A percentile compares a stretch with the other conserved stretches of the same genome.
Conservation (phyloP, 164 flowering plant genomes). For the Stephania yunnanensis region DNA sequence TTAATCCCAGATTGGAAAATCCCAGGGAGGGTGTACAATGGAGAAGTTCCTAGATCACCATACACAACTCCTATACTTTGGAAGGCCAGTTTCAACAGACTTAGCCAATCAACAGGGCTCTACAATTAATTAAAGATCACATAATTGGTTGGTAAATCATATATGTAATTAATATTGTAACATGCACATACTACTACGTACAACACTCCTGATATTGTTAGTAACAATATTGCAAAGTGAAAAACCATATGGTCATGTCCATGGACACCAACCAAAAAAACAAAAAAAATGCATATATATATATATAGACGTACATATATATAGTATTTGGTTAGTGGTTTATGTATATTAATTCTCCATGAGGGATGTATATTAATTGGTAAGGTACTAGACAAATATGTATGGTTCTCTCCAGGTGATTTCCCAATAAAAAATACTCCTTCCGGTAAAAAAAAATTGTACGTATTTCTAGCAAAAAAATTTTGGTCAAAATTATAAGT, state of each 20-base stretch:
- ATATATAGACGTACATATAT: no score
- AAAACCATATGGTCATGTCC: not conserved
- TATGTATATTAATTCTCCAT: no score
- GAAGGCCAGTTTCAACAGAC: slow-evolving; percentile 50
- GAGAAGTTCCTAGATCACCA: slow-evolving; percentile 84
- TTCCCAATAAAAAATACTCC: no score
- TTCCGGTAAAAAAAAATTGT: no score
- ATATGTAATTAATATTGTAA: not conserved
- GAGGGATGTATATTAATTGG: no score
- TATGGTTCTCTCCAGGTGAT: no score
- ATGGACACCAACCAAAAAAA: not conserved
- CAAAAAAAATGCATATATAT: no score
- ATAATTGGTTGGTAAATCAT: not conserved
- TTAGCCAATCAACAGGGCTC: slow-evolving; percentile 31
- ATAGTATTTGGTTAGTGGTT: no score
- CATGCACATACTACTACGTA: not conserved
- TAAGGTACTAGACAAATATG: no score
- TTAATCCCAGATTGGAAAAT: slow-evolving; percentile 48
- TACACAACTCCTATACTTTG: slow-evolving; percentile 74
- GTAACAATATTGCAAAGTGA: not conserved
- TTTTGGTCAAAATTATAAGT: no score
- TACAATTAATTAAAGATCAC: slow-evolving; percentile 5
- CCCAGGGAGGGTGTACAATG: slow-evolving; percentile 56
- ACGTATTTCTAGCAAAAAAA: no score
- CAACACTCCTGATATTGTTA: not conserved